A percentile compares a stretch with the other conserved stretches of the same genome.
phyloP scores from a whole-genome alignment of 1,284 basidiomycete species.

The Leccinum proximum region DNA sequence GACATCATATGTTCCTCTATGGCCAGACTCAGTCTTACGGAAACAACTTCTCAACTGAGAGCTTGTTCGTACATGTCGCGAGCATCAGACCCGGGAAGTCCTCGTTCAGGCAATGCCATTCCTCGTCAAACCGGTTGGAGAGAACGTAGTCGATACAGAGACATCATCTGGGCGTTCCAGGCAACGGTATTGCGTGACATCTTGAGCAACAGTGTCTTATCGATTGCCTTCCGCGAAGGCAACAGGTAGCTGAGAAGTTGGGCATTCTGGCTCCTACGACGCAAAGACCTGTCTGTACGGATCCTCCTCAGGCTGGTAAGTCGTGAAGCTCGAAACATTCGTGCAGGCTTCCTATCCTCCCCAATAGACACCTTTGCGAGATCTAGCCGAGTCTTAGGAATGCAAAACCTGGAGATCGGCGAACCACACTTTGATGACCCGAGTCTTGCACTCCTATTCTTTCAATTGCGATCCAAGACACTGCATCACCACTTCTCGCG shows the following conservation, averaged over 20 bases:
- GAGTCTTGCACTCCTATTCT: conserved; percentile 85
- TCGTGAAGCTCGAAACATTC: conserved; percentile 6
- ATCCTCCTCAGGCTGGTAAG: conserved; percentile 64
- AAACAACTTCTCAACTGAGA: conserved; percentile 34
- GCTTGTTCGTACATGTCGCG: conserved; percentile 81
- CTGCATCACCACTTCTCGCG: conserved; percentile 62
- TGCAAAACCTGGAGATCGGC: conserved; percentile 63
- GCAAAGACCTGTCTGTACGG: conserved; percentile 83
- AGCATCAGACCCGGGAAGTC: conserved; percentile 45
- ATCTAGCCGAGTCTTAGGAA: conserved; percentile 56
- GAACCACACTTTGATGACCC: conserved; percentile 92
- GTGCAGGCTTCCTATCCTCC: conserved; percentile 3
- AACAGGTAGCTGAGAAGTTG: conserved; percentile 97
- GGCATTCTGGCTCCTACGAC: conserved; percentile 91
- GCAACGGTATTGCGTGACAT: conserved; percentile 73
- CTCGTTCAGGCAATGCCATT: conserved; percentile 35
- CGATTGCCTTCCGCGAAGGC: conserved; percentile 80
- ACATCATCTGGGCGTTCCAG: conserved; percentile 96
- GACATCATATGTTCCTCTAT: conserved; percentile 78
- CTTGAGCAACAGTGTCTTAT: conserved; percentile 74
- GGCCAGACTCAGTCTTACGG: conserved; percentile 37
- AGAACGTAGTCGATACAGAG: conserved; percentile 81
- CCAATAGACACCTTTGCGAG: conserved; percentile 70
- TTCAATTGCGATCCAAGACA: conserved; percentile 87
- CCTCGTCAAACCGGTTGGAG: conserved; percentile 49